phyloP scores from a whole-genome alignment of 139 green algal species.

The Astrephomene gubernaculifera region DNA sequence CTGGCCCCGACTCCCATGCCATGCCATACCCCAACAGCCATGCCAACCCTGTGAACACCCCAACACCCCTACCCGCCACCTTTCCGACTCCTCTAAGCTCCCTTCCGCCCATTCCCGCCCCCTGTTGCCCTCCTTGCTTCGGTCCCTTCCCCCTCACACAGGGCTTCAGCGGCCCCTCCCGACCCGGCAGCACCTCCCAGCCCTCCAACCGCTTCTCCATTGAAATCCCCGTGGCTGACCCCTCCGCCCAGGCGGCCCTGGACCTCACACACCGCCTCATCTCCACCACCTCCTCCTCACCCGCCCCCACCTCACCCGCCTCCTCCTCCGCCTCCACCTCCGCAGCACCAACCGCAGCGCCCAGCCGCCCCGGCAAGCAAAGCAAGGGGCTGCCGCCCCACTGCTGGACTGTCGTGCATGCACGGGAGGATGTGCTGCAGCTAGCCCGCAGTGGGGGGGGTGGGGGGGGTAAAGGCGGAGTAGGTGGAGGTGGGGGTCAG shows the following conservation, averaged over 20 bases:
- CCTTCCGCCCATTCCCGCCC: not conserved
- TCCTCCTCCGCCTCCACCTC: slow-evolving; percentile 12
- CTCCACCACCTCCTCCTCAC: not conserved
- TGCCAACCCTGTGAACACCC: no score
- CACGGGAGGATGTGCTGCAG: slow-evolving; percentile 40
- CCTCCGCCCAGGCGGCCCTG: slow-evolving; percentile 14
- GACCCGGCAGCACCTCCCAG: not conserved
- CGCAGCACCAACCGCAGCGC: not conserved
- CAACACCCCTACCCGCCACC: not conserved
- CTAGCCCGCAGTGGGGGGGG: not conserved
- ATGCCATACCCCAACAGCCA: no score
- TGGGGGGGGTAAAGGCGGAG: no score
- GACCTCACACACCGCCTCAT: slow-evolving; percentile 31
- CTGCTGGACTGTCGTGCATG: slow-evolving; percentile 46
- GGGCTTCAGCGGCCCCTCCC: slow-evolving; percentile 24
- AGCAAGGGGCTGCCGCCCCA: no score
- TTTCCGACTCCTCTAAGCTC: not conserved
- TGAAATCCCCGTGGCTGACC: slow-evolving; percentile 53
- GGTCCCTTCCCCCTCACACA: not conserved
- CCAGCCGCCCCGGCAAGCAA: not conserved
- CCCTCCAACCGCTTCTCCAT: slow-evolving; percentile 50
- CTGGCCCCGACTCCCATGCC: no score
- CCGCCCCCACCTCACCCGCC: no score
- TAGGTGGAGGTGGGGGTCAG: no score
- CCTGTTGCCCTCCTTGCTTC: not conserved